Evolutionary conservation across 495 filamentous ascomycete species (phyloP).

Genomic region (Filosporella fistucella): DNA sequence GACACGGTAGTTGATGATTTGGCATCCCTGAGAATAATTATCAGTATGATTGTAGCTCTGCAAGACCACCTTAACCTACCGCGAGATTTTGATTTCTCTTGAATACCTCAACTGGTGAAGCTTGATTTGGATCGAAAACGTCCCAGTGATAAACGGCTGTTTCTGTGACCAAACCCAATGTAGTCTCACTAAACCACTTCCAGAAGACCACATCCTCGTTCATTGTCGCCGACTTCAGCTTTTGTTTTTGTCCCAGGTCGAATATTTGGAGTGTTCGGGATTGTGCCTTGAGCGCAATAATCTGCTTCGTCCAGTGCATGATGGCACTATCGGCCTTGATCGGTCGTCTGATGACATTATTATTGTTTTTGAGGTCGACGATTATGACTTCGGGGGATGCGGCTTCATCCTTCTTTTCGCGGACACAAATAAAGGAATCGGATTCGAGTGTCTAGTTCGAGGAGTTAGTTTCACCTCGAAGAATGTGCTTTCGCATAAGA

Average conservation of each 20-base stretch:
- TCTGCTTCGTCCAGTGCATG: conserved; percentile 95
- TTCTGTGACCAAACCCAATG: conserved; percentile 85
- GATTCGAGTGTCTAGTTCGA: conserved; percentile 85
- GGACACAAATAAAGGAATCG: conserved; percentile 90
- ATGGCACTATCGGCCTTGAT: conserved; percentile 99
- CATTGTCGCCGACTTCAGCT: conserved; percentile 93
- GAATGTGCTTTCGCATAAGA: conserved; percentile 2
- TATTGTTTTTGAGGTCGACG: conserved; percentile 87
- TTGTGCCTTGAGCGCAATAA: conserved; percentile 94
- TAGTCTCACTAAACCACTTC: conserved; percentile 94
- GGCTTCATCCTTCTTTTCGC: conserved; percentile 79
- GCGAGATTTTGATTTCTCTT: conserved; percentile 84
- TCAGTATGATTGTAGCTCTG: neutral
- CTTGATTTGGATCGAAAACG: conserved; percentile 75
- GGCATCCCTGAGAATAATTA: conserved; percentile 60
- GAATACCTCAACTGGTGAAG: conserved; percentile 81
- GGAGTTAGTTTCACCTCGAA: conserved; percentile 8
- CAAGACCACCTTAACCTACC: conserved; percentile 44
- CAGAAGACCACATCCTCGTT: conserved; percentile 96
- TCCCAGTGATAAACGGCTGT: conserved; percentile 95
- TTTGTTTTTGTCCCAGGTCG: conserved; percentile 81
- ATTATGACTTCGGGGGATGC: conserved; percentile 92
- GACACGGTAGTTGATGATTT: conserved; percentile 99
- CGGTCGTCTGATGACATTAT: conserved; percentile 78
- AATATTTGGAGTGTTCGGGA: conserved; percentile 95